phyloP scores from a whole-genome alignment of 345 rosid species.

The Carallia pectinifolia region DNA sequence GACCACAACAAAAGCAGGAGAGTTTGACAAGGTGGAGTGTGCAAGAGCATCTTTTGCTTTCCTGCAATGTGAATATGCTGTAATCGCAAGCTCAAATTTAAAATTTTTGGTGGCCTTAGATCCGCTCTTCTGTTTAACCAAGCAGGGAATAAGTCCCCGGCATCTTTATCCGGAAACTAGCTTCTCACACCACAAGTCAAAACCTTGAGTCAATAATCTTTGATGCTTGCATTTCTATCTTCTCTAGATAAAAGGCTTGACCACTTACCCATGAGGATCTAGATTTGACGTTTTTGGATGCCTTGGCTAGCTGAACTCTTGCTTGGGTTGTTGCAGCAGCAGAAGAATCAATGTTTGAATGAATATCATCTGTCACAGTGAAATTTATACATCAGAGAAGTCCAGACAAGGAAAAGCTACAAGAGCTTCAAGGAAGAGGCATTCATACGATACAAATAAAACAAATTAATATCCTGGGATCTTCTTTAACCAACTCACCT shows the following conservation, averaged over 20 bases:
- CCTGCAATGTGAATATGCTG: too few species aligned
- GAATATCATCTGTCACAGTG: conserved; percentile 50
- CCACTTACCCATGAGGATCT: conserved; percentile 55
- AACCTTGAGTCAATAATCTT: conserved; percentile 1
- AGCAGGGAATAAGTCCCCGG: too few species aligned
- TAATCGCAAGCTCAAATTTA: too few species aligned
- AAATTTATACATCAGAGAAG: conserved; percentile 5
- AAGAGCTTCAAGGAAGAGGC: conserved; percentile 5
- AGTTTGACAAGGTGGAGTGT: too few species aligned
- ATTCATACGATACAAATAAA: neutral
- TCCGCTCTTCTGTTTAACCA: too few species aligned
- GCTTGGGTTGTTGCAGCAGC: conserved; percentile 48
- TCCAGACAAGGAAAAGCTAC: conserved; percentile 2
- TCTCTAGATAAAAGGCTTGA: neutral
- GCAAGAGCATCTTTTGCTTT: too few species aligned
- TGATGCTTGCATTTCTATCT: neutral
- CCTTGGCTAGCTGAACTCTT: conserved; percentile 50
- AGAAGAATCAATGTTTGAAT: conserved; percentile 54
- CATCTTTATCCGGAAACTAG: too few species aligned
- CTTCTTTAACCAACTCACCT: conserved; percentile 36
- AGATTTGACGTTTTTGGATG: conserved; percentile 57
- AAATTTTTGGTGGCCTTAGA: too few species aligned
- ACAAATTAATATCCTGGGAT: neutral
- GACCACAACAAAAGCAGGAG: too few species aligned
- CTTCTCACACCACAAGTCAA: too few species aligned